phyloP scores from a whole-genome alignment of 1,284 basidiomycete species.

The Erythrobasidium hasegawianum region DNA sequence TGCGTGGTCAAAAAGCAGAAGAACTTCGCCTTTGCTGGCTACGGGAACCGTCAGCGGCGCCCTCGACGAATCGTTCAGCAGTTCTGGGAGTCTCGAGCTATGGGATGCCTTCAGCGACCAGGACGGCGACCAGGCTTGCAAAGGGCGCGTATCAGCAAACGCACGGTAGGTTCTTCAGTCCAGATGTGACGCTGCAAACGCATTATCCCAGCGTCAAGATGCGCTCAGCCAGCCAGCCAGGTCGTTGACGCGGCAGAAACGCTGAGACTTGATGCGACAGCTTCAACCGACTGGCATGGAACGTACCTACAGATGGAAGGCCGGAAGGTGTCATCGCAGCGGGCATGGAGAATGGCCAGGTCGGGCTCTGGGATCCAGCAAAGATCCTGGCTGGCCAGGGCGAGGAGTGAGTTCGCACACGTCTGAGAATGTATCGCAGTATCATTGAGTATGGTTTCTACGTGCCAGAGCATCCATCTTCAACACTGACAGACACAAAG shows the following conservation, averaged over 20 bases:
- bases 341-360: constrained; percentile 92
- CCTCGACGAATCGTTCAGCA: constrained; percentile 91
- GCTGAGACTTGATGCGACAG: constrained; percentile 51
- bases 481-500: constrained; percentile 81
- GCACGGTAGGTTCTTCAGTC: constrained; percentile 41
- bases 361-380: constrained; percentile 87
- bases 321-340: constrained; percentile 83
- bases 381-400: constrained; percentile 64
- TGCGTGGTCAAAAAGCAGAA: constrained; percentile 29
- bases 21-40: constrained; percentile 68
- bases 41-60: constrained; percentile 96
- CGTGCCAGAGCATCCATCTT: constrained; percentile 60
- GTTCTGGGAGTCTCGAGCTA: constrained; percentile 89
- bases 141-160: constrained; percentile 44
- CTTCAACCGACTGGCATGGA: constrained; percentile 95
- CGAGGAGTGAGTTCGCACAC: constrained; percentile 34
- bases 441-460: background rate
- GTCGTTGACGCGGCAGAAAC: too few relatives aligned
- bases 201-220: too few relatives aligned
- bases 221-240: too few relatives aligned
- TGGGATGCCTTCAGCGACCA: constrained; percentile 60
- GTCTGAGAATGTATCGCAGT: background rate
- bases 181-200: too few relatives aligned
- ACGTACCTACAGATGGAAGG: constrained; percentile 63
- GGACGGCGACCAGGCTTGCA: constrained; percentile 36